Evolutionary conservation across 2,329 filamentous ascomycete species (phyloP).

Genomic region (Calonectria henricotiae): DNA sequence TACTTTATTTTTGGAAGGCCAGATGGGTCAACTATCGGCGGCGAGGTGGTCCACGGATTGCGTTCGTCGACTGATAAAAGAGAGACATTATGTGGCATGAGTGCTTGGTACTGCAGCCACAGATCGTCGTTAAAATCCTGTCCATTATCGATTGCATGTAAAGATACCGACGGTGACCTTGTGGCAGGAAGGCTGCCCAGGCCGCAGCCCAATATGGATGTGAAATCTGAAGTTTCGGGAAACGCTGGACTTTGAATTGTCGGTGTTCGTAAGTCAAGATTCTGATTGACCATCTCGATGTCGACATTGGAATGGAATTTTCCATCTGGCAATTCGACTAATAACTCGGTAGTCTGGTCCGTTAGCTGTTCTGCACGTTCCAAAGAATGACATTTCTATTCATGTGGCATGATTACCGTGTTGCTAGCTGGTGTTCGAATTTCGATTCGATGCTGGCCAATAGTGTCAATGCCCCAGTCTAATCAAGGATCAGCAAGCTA

Average conservation of each 20-base stretch:
- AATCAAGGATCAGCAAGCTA: not conserved
- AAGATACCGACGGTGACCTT: not conserved
- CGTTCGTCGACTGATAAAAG: not conserved
- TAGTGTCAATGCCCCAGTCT: constrained; percentile 1
- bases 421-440: not conserved
- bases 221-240: no score
- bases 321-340: not conserved
- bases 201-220: not conserved
- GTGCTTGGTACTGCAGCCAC: not conserved
- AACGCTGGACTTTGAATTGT: not conserved
- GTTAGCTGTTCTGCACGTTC: not conserved
- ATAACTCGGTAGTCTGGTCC: not conserved
- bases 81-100: not conserved
- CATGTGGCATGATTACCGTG: not conserved
- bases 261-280: not conserved
- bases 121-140: not conserved
- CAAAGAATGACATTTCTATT: not conserved
- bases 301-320: not conserved
- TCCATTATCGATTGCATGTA: not conserved
- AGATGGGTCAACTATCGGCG: not conserved
- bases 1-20: not conserved
- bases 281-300: not conserved
- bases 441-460: constrained; percentile 19
- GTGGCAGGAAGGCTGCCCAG: not conserved
- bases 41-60: not conserved